These are phyloP conservation scores for Penicillium sp. DNA, from an alignment of 2,329 filamentous ascomycete species.

Conservation along the genomic window DNA sequence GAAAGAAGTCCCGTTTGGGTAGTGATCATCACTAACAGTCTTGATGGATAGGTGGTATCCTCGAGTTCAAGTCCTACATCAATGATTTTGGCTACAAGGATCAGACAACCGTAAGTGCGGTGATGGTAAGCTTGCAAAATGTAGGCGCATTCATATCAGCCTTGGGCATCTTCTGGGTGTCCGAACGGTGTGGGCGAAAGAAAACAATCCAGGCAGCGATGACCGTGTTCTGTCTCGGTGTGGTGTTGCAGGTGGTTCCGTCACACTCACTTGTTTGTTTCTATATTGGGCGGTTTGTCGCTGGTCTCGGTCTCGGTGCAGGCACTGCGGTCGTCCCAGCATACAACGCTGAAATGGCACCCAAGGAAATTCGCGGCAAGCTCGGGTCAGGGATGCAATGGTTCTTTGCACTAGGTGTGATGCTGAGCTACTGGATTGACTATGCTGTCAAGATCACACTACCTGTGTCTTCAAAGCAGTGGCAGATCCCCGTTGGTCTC, in stretches of 20 bases:
- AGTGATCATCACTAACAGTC: neutral
- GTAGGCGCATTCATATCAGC: constrained; percentile 56
- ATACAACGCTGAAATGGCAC: constrained; percentile 45
- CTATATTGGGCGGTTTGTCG: constrained; percentile 49
- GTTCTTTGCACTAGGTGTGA: constrained; percentile 40
- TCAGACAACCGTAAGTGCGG: constrained; percentile 45
- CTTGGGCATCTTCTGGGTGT: constrained; percentile 49
- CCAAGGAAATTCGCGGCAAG: constrained; percentile 44
- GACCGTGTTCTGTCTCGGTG: constrained; percentile 39
- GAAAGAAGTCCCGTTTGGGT: too few species aligned
- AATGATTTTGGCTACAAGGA: constrained; percentile 46
- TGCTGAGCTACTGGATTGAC: constrained; percentile 48
- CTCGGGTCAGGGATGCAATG: constrained; percentile 40
- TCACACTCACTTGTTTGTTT: constrained; percentile 48
- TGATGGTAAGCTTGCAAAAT: constrained; percentile 52
- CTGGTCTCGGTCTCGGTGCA: constrained; percentile 49
- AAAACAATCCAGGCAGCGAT: constrained; percentile 48
- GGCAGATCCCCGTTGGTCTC: constrained; percentile 51
- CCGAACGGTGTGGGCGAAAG: constrained; percentile 47
- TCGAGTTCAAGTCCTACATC: constrained; percentile 46
- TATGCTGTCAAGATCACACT: constrained; percentile 50
- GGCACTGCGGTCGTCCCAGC: constrained; percentile 45
- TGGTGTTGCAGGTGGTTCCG: constrained; percentile 50
- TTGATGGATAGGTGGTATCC: constrained; percentile 39
- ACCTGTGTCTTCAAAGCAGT: constrained; percentile 44